Evolutionary conservation across 2,329 filamentous ascomycete species (phyloP), one percentile per base, ranked within the genome.

Genomic region (Venturia oleaginea): DNA sequence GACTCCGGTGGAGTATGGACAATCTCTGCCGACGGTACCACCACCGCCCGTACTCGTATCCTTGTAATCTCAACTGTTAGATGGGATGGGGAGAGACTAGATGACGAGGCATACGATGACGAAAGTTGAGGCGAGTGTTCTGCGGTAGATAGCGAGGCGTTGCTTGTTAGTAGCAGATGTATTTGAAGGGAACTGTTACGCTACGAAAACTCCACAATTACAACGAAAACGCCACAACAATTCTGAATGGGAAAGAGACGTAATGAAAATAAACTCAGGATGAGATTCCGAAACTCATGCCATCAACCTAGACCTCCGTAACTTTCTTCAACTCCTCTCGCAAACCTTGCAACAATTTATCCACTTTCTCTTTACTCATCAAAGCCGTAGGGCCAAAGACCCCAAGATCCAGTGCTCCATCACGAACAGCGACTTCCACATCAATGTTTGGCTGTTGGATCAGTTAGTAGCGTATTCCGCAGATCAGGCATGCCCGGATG

Each of bases 331-430:
- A 34, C 27, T 57, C 51, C 17, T 62, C 61, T 19, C 27, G 22
- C 10, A 63, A 51, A 11, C 27, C 19, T 27, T 32, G 27, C 13
- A 63, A n/a, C 48, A 63, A 38, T 40, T n/a, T 48, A 13, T 63
- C 62, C 27, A 48, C 62, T 10, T 43, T 32, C 32, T 63, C 62
- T 11, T 19, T 37, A 13, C 34, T 38, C 34, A 63, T 55, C 22
- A 63, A 24, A 13, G 30, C 30, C 3, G 32, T 55, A 4, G 78
- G 76, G 24, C 75, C 79, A 71, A 85, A 85, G 8, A 84, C 69
- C 17, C 83, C 83, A 51, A 85, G 73, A 68, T 82, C 79, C 65
- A 86, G 70, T 6, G 68, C 71, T n/a, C 79, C 78, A 42, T 78
- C 71, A 8, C 75, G 71, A 22, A 84, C 71, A 10, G 81, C 81